phyloP scores from a whole-genome alignment of 2,329 filamentous ascomycete genomes.

The Stagonosporopsis vannaccii region DNA sequence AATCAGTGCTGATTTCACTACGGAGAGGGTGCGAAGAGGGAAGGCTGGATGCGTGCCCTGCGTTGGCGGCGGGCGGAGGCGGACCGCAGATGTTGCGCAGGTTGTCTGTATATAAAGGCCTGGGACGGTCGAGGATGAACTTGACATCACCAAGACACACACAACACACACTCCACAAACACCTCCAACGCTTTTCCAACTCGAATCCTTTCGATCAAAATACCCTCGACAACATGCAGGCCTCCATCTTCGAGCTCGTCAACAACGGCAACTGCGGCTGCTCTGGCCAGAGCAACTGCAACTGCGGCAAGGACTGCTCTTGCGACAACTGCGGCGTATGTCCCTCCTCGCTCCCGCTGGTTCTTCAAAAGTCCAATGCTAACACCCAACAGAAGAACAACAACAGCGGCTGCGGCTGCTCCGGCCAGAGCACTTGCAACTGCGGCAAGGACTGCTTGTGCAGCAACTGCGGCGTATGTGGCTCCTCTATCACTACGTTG shows the following conservation, averaged over 20 bases:
- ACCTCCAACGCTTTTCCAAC: background rate
- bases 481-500: background rate
- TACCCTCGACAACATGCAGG: conserved; percentile 1
- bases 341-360: background rate
- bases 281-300: conserved; percentile 15
- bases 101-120: conserved; percentile 18
- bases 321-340: conserved; percentile 25
- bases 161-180: background rate
- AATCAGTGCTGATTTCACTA: background rate
- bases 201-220: background rate
- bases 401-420: background rate
- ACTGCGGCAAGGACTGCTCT: conserved; percentile 22
- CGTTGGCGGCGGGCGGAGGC: background rate
- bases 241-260: conserved; percentile 9
- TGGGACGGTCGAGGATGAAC: background rate
- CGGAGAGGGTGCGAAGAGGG: background rate
- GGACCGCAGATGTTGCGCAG: conserved; percentile 33
- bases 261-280: conserved; percentile 22
- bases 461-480: background rate
- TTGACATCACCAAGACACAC: conserved; percentile 4
- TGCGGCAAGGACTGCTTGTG: background rate
- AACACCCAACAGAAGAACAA: background rate
- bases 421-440: background rate
- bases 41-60: background rate
- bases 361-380: background rate